Base-by-base conservation (phyloP, 2,329 filamentous ascomycete genomes). In the Diplodia intermedia region DNA sequence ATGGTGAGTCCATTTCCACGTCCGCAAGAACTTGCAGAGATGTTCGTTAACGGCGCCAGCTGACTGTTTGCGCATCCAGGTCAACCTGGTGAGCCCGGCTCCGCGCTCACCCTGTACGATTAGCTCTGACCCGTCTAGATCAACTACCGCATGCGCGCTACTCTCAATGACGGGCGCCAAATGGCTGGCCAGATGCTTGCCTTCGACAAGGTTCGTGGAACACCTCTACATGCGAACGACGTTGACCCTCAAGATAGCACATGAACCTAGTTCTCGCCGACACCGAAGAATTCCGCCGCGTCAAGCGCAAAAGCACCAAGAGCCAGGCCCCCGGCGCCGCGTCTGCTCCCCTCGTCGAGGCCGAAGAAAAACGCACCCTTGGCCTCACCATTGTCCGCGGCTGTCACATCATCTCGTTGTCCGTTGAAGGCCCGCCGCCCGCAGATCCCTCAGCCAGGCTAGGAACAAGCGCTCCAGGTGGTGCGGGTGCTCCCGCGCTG, bases 191-290 rank as follows among this genome's bases (percentile, higher is more conserved):
- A 98, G 81, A 97, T 99, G 92, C 88, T 99, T 73, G 95, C 95
- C 66, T 99, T 98, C 77, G 95, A 99, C 82, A 98, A 98, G 88
- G 93, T 94, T 82, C 67, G 72, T 67, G 23, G 53, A 63, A 49
- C 55, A 38, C n/a, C 9, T 60, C n/a, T 60, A 31, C n/a, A 23
- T n/a, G 31, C 29, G 54, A 47, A 5, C n/a, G 12, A 26, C 12
- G 63, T 47, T 67, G 15, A 67, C 31, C 23, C 2, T n/a, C 1
- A 15, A 14, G 23, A 36, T 77, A 97, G 93, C 95, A 99, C 82
- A 99, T 99, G 95, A 99, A 99, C 81, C 89, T 99, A 72, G 95
- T 99, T 71, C 91, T 99, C 71, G 95, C 94, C 82, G 95, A 99
- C 78, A 98, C 95, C 73, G 95, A 99, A 87, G 94, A 98, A 81